Base-by-base conservation (phyloP, 257 asterid genomes). In the Ballota nigra region DNA sequence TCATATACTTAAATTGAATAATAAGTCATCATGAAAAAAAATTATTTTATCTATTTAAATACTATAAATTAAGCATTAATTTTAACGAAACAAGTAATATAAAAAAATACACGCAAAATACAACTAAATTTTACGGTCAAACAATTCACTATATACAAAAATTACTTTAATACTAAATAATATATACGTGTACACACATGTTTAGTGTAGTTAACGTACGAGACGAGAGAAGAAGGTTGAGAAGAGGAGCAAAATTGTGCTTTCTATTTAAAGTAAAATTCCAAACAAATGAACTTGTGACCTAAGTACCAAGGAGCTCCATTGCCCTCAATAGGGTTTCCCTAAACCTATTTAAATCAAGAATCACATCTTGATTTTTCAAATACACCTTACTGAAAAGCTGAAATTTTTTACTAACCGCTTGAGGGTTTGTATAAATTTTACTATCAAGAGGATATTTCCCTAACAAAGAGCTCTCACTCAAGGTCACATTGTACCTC, bases 381-480 rank as follows among this genome's bases (percentile, higher is more conserved):
- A 76, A 6, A 64, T 63, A 76, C 12, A 76, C 71, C 7, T 3
- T 31, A 31, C 36, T 18, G 3, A 60, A 60, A 8, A 5, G 3
- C 0, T 16, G 6, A 31, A 26, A 60, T 8, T 7, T 31, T 6
- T 3, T 29, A 60, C 66, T 60, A 15, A 67, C 2, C 5, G 20
- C 13, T 4, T 1, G 29, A 16, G 74, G 66, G 9, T 71, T 20
- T 4, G 8, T 61, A 13, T 67, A 71, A 0, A 68, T 6, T 10
- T 33, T 16, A 34, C 53, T 36, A 0, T 59, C 56, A 0, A 0
- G 5, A 4, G 76, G 59, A 62, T 70, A 71, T 16, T 67, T 66
- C 4, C 51, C 68, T 0, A 10, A 6, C 29, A 53, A 78, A 3
- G 92, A 77, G 72, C 92, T 87, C 63, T 91, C 97, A 5, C 78